These are phyloP conservation scores for Colletotrichum sp. DNA, from an alignment of 2,329 filamentous ascomycete species.

Conservation along the genomic window DNA sequence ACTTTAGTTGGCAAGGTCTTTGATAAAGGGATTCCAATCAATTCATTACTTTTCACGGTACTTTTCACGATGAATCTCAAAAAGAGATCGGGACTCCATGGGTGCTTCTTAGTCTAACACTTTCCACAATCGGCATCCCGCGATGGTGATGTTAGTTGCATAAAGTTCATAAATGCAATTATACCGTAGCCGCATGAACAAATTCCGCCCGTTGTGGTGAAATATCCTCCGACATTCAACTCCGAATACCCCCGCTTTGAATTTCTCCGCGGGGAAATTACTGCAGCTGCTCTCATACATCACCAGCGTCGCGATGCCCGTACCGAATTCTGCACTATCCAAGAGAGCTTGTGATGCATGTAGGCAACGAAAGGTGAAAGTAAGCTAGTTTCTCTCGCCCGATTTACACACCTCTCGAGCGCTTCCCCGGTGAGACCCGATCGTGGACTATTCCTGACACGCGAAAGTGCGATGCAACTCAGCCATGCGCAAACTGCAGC, in stretches of 20 bases:
- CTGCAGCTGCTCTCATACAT: background rate
- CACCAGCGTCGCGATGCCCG: background rate
- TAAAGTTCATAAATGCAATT: background rate
- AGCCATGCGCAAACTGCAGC: background rate
- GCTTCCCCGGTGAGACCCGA: too few relatives aligned
- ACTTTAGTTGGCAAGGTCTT: background rate
- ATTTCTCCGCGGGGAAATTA: background rate
- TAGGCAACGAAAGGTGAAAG: background rate
- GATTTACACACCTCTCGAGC: too few relatives aligned
- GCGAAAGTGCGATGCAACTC: background rate
- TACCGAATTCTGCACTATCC: background rate
- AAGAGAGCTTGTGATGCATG: background rate
- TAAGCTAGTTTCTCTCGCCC: background rate
- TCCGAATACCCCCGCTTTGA: background rate
- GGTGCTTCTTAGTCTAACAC: rapidly evolving
- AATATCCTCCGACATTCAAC: background rate
- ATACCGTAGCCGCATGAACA: background rate
- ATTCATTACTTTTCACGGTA: rapidly evolving
- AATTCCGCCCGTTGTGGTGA: background rate
- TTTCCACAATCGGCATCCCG: rapidly evolving
- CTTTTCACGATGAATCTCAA: too few relatives aligned
- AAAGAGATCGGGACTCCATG: too few relatives aligned
- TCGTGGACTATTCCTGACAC: background rate
- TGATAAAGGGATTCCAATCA: background rate
- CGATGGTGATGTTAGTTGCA: background rate